Evolutionary conservation across 129 eudicot genomes (phyloP), one percentile per base, ranked within the genome.

Genomic region (Escallonia herrerae): DNA sequence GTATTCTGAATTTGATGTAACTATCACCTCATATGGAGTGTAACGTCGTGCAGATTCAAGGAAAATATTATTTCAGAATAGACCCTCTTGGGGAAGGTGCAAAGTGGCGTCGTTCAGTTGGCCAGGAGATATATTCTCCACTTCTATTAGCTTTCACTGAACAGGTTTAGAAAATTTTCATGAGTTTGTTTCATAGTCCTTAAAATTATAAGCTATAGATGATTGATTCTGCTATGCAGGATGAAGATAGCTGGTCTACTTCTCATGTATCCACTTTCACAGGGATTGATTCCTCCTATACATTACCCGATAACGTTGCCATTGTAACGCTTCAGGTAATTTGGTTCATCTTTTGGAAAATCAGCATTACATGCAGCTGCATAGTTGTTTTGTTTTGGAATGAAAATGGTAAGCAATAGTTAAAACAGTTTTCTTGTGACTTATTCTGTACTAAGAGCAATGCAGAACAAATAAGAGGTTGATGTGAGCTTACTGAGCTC

Each of bases 51-150:
- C 78, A 74, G 78, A 47, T 58, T 45, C 69, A 57, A 50, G 78
- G 78, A 40, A 74, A 66, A 58, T 55, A 41, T 49, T 74, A 74
- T 58, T 48, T 66, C 42, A 66, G 60, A 66, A 74, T 66, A 8
- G 72, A 74, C 33, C 67, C 62, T 15, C 55, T 66, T 46, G 78
- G 78, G 59, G 78, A 74, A 56, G 78, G 78, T 56, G 72, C 78
- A 8, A 66, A 66, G 45, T 74, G 78, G 78, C 69, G 78, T 48
- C 71, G 78, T 50, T 40, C 72, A n/a, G 40, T 58, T 51, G 78
- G 78, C 52, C 78, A 74, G 72, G 67, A 66, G 67, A 74, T 74
- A 65, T 74, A 74, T 43, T 74, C 78, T 43, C 78, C 78, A 40
- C 55, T 74, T 65, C 72, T 74, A 37, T 53, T 74, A 57, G 72